Base-by-base conservation (phyloP, 768 basidiomycete species). In the Lentinula boryana region DNA sequence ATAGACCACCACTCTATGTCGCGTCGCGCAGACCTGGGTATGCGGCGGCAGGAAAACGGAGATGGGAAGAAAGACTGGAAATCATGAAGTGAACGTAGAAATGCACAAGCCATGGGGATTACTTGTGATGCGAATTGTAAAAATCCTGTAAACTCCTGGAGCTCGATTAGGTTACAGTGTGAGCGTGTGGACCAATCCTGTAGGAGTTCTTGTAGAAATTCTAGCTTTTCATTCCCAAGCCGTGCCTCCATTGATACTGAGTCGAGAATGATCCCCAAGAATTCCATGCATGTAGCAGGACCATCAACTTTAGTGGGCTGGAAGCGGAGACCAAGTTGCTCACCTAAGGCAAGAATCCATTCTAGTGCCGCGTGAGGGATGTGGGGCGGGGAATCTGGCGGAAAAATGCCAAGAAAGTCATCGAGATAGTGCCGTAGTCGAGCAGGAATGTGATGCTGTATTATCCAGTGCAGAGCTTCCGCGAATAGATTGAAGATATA, bases 191-290 rank as follows among this genome's bases (percentile, higher is more conserved):
- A 40, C 50, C 64, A 68, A 9, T 13, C 5, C 1, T 21, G 3
- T 12, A 66, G 52, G 15, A 66, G 54, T 4, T 60, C 60, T 12
- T 48, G 44, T 15, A 68, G 65, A 48, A 58, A 61, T 0, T n/a
- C 7, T 6, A 65, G 63, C 44, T 69, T 69, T 10, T 66, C 64
- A 0, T 31, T 12, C 5, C 61, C 59, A 33, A 69, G 64, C 10
- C 64, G 52, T 23, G 66, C 68, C 49, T 65, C 60, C 68, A 68
- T 68, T 4, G 62, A 27, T 0, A 52, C 31, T 2, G 68, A 57
- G 46, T 68, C 68, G 1, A 68, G 32, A 4, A 62, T 41, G 40
- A 41, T 41, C 10, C 40, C 40, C 10, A 41, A 16, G 40, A 41
- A 41, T 16, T 8, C 40, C 40, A 41, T 41, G 40, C 40, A 41